phyloP scores from a whole-genome alignment of 805 yeast genomes.

The Candida pini region DNA sequence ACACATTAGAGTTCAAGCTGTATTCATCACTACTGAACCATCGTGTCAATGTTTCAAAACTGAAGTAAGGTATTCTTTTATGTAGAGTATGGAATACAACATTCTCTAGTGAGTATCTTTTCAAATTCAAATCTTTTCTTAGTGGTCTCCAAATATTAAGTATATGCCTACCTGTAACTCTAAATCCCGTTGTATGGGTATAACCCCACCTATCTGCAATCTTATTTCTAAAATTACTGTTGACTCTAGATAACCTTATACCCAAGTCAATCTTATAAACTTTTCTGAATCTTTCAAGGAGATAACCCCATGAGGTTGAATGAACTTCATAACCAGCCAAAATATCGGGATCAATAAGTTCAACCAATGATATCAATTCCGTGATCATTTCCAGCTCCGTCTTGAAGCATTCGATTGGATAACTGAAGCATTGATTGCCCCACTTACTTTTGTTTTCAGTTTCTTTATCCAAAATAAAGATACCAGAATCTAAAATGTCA shows the following conservation, averaged over 20 bases:
- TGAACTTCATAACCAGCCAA: slow-evolving; percentile 82
- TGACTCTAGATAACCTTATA: slow-evolving; percentile 58
- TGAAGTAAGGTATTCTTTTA: slow-evolving; percentile 59
- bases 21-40: slow-evolving; percentile 32
- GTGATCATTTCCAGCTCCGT: slow-evolving; percentile 58
- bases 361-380: slow-evolving; percentile 49
- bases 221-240: slow-evolving; percentile 41
- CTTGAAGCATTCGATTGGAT: slow-evolving; percentile 36
- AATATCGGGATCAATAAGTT: slow-evolving; percentile 78
- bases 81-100: slow-evolving; percentile 65
- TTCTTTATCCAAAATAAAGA: slow-evolving; percentile 17
- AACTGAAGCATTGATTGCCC: slow-evolving; percentile 11
- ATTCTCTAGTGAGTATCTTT: slow-evolving; percentile 72
- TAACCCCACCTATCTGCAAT: slow-evolving; percentile 74
- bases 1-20: slow-evolving; percentile 29
- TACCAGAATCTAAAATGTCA: slow-evolving; percentile 34
- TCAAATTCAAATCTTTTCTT: slow-evolving; percentile 54
- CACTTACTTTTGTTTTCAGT: slow-evolving; percentile 1
- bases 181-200: slow-evolving; percentile 66
- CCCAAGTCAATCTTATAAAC: slow-evolving; percentile 47
- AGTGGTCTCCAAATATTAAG: slow-evolving; percentile 81
- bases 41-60: slow-evolving; percentile 40
- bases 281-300: slow-evolving; percentile 55
- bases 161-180: slow-evolving; percentile 74
- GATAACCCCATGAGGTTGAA: slow-evolving; percentile 82